Percentiles rank a stretch among this genome's conserved stretches.
Conservation (phyloP, 192 early-diverging fungal species). For the Borealophlyctis nickersoniae region DNA sequence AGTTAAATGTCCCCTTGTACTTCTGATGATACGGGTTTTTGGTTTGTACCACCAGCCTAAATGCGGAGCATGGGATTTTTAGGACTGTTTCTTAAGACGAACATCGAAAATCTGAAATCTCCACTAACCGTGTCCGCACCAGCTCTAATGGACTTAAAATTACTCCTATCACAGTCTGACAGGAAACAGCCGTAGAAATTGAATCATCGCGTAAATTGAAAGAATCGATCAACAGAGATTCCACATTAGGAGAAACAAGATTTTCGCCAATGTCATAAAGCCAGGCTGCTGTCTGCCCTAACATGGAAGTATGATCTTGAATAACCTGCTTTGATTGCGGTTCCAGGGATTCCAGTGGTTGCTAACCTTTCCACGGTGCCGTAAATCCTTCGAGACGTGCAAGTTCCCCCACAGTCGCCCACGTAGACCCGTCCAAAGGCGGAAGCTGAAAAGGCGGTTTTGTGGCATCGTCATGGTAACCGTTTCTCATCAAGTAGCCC, state of each 20-base stretch:
- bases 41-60: conserved; percentile 82
- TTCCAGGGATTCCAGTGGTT: neutral
- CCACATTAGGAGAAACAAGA: conserved; percentile 72
- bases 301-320: neutral
- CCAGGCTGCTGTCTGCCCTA: conserved; percentile 74
- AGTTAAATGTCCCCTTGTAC: conserved; percentile 72
- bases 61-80: neutral
- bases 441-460: conserved; percentile 51
- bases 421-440: conserved; percentile 31
- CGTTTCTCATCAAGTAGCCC: conserved; percentile 42
- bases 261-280: conserved; percentile 69
- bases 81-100: neutral
- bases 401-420: conserved; percentile 27
- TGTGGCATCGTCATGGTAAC: conserved; percentile 35
- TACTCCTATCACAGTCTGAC: conserved; percentile 72
- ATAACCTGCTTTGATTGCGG: neutral
- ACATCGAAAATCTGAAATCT: no score
- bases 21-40: conserved; percentile 76
- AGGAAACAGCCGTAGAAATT: conserved; percentile 65
- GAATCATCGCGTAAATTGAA: conserved; percentile 26
- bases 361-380: conserved; percentile 54
- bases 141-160: conserved; percentile 86
- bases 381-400: conserved; percentile 36
- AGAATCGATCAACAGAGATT: conserved; percentile 34
- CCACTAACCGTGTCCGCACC: conserved; percentile 79